These are phyloP conservation scores for Cantharellus anzutake DNA, from an alignment of 768 basidiomycete species.

Conservation along the genomic window DNA sequence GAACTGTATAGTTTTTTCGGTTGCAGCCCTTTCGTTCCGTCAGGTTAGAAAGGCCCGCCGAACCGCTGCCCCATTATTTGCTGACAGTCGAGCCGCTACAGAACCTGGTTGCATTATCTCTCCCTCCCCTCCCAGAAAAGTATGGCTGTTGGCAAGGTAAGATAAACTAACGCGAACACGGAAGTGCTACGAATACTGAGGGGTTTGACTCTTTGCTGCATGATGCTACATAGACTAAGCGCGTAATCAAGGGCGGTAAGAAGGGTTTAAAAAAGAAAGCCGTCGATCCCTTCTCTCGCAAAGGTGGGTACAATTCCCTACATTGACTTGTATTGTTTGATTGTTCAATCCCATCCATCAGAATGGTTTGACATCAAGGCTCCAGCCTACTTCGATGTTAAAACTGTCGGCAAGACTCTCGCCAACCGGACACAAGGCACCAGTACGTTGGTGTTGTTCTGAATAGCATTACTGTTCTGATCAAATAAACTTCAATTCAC, in stretches of 20 bases:
- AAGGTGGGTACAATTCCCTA: slow-evolving; percentile 38
- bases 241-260: slow-evolving; percentile 82
- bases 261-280: slow-evolving; percentile 99
- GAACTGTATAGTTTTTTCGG: too few relatives aligned
- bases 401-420: slow-evolving; percentile 95
- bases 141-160: background rate
- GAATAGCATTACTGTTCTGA: background rate
- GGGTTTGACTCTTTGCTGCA: background rate
- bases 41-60: too few relatives aligned
- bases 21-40: too few relatives aligned
- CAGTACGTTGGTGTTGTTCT: slow-evolving; percentile 39
- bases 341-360: slow-evolving; percentile 15
- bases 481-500: background rate
- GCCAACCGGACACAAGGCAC: slow-evolving; percentile 96
- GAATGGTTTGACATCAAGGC: slow-evolving; percentile 99
- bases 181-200: background rate
- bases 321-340: background rate
- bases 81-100: too few relatives aligned
- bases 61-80: too few relatives aligned
- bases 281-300: slow-evolving; percentile 98
- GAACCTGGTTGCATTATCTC: background rate
- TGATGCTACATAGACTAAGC: slow-evolving; percentile 57
- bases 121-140: background rate
- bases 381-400: slow-evolving; percentile 90
- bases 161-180: background rate